Conservation (phyloP, 2,329 filamentous ascomycete genomes). For the Calonectria ilicicola region DNA sequence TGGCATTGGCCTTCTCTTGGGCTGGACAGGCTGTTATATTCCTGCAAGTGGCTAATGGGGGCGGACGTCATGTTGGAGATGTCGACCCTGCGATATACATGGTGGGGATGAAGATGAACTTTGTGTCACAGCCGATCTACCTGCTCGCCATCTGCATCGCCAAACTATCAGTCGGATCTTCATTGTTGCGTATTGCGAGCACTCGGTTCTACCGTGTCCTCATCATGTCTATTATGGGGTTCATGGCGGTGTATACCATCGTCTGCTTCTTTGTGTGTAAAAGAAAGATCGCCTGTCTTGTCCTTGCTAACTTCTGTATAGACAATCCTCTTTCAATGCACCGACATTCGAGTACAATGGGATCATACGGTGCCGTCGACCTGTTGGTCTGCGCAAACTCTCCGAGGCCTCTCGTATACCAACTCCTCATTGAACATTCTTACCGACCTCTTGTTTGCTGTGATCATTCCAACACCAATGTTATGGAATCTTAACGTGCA, state of each 20-base stretch:
- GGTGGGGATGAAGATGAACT: slow-evolving; percentile 55
- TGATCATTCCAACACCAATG: slow-evolving; percentile 52
- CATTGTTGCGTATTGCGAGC: slow-evolving; percentile 55
- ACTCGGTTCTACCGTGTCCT: slow-evolving; percentile 50
- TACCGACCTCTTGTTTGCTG: slow-evolving; percentile 54
- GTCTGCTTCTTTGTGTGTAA: slow-evolving; percentile 52
- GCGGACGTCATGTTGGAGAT: slow-evolving; percentile 58
- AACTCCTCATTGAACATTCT: slow-evolving; percentile 52
- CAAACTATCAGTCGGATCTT: slow-evolving; percentile 56
- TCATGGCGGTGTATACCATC: slow-evolving; percentile 48
- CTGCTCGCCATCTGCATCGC: slow-evolving; percentile 54
- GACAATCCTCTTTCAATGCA: slow-evolving; percentile 62
- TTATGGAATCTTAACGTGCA: slow-evolving; percentile 56
- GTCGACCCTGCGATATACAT: slow-evolving; percentile 49
- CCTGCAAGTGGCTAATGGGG: slow-evolving; percentile 55
- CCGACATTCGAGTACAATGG: slow-evolving; percentile 59
- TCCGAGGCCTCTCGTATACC: slow-evolving; percentile 57
- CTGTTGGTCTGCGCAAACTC: slow-evolving; percentile 55
- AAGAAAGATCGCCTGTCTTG: accelerated
- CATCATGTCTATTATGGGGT: slow-evolving; percentile 52
- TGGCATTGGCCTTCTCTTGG: slow-evolving; percentile 47
- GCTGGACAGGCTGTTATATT: slow-evolving; percentile 54
- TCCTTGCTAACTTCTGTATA: slow-evolving; percentile 5
- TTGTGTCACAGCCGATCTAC: slow-evolving; percentile 58
- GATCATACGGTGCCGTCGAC: slow-evolving; percentile 51